Evolutionary conservation across 1,284 basidiomycete species (phyloP), one percentile per base, ranked within the genome.

Genomic region (Ustilago crameri): DNA sequence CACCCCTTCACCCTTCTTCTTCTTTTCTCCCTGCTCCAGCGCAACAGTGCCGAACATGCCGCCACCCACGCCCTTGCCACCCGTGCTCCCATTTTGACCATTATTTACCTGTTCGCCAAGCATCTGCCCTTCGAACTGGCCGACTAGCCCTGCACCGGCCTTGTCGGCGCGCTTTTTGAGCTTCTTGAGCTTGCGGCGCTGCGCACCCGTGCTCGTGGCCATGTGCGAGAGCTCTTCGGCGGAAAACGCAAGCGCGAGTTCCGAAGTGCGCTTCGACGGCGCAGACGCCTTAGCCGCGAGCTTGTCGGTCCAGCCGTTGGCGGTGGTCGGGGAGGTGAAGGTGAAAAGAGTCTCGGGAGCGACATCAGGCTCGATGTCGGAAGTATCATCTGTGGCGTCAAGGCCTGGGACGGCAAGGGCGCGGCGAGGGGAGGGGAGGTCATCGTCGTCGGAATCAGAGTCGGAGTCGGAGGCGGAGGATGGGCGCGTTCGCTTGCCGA

Each of bases 141-240:
- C 51, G 3, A 67, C 75, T 1, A 77, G 51, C 0, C 73, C 75
- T 0, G 75, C 75, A 1, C 68, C 73, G 0, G 68, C 58, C 12
- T 51, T 55, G 9, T 68, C 61, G 3, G 57, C 60, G 0, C 65
- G 43, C 47, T 73, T 75, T 41, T 73, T 72, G 18, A 57, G 22
- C 63, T 77, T 77, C 40, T 77, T 77, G 18, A 70, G 44, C 54
- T 68, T 68, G 15, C 62, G 40, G 0, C 68, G 23, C 0, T 47
- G 20, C 2, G 59, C 56, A 12, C 67, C 54, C 5, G 53, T 41
- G 17, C 52, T 24, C 9, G 53, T 46, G 0, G 72, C 59, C 67
- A 75, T 65, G 20, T 54, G 50, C 9, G 41, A 46, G 1, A 77
- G 51, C 35, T 77, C 75, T 17, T 51, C 23, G 9, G 46, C 14